Base-by-base conservation (phyloP, 2,329 filamentous ascomycete genomes). In the Epichloe gansuensis region DNA sequence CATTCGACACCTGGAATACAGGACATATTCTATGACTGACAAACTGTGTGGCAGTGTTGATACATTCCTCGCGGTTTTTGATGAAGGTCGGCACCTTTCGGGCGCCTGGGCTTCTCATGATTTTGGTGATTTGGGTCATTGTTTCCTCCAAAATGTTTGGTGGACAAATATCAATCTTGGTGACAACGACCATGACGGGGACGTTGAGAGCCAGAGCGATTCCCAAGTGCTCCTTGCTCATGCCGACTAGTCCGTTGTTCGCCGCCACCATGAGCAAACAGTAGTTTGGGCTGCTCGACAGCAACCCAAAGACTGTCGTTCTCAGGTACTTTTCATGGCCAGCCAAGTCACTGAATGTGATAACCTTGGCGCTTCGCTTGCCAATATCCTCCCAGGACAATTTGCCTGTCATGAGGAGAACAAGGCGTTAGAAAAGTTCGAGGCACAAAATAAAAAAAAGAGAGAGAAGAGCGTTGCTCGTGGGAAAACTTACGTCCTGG, bases 311-410 rank as follows among this genome's bases (percentile, higher is more conserved):
- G 27, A 98, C 91, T 0, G 93, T 98, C 1, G 93, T 98, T 36
- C 93, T 82, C 48, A 98, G 75, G 65, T 98, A 98, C 49, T 88
- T 82, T 72, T 97, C 93, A 70, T 98, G 93, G 34, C 93, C 93
- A 5, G 93, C 93, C 58, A 98, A 73, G 66, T 98, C 93, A 36
- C 88, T 94, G 68, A 98, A 98, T 31, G 87, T 87, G 61, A 97
- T 96, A 49, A 98, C 90, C 74, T 98, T 98, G 49, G 91, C 85
- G 61, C 89, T 94, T 58, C 89, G 85, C 68, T 87, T 89, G 51
- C 93, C 93, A 63, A 98, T 96, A 66, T 98, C 93, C 66, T 96
- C 91, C 93, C 93, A 98, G 4, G 90, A 91, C 36, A 97, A 73
- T 58, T 80, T 80, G 42, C 74, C 72, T 75, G 25, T n/a, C 7